Base-by-base conservation (phyloP, 129 eudicot genomes). In the Chrysanthemum lavandulifolium region DNA sequence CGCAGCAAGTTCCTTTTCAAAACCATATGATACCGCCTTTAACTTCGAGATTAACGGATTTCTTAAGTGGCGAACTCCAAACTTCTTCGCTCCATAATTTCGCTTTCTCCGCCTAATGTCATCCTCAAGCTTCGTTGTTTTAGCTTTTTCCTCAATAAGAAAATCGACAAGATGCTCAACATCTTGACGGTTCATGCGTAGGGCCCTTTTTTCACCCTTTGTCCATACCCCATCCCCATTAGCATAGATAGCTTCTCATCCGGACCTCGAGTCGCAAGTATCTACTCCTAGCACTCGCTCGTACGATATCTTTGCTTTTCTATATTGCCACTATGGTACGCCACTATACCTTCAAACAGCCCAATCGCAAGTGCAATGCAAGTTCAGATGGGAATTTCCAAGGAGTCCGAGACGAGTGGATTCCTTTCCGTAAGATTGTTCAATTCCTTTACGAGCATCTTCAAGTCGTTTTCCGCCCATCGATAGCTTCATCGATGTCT, bases 261-360 rank as follows among this genome's bases (percentile, higher is more conserved):
- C 19, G 87, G 45, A 93, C 90, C 73, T 89, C 89, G 73, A 93
- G 98, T 96, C 81, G 85, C 56, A 76, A 73, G 73, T 56, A 87
- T 78, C 80, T 86, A 29, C 72, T 64, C 75, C 84, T 86, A 14
- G 98, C 97, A 25, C 95, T 80, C n/a, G 18, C 73, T 76, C 57
- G 58, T n/a, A n/a, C 12, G 89, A 71, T 40, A 58, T 71, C 87
- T 79, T 87, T 10, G 95, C 82, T 93, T 93, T 66, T 84, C 92
- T 25, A 87, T 58, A 45, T 80, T 87, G 71, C 92, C 92, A 64
- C 80, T 73, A 65, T 93, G 92, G 82, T 87, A 93, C 50, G 98
- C 97, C 58, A 83, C 95, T 31, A 93, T 88, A 70, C 98, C 98
- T 87, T 93, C 98, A 72, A 93, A 63, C 36, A 93, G 81, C 89